phyloP scores from a whole-genome alignment of 192 early-diverging fungal species.

The Allomyces macrogynus region DNA sequence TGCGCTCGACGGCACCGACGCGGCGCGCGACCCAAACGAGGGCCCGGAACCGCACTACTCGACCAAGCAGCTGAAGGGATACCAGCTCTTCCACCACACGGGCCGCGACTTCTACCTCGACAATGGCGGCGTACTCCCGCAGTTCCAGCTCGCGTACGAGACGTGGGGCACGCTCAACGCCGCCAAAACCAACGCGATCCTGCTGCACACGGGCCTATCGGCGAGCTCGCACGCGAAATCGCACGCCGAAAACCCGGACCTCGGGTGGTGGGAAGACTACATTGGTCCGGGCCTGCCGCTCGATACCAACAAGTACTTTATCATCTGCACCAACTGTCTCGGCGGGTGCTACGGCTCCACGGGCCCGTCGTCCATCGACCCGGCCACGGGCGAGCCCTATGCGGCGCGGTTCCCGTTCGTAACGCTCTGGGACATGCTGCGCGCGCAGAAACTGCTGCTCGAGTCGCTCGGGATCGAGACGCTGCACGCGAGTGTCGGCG shows the following conservation, averaged over 20 bases:
- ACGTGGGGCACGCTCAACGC: conserved; percentile 85
- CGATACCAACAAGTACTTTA: conserved; percentile 84
- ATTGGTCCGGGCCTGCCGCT: conserved; percentile 76
- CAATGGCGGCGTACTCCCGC: conserved; percentile 59
- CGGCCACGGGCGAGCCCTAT: conserved; percentile 50
- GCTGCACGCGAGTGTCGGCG: conserved; percentile 75
- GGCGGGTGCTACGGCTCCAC: conserved; percentile 95
- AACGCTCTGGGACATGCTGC: conserved; percentile 90
- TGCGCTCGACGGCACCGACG: conserved; percentile 1
- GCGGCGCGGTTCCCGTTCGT: conserved; percentile 78
- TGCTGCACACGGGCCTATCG: conserved; percentile 87
- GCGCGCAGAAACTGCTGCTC: conserved; percentile 73
- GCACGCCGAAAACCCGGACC: conserved; percentile 47
- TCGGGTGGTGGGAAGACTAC: conserved; percentile 96
- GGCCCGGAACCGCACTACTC: not conserved
- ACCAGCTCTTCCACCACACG: conserved; percentile 27
- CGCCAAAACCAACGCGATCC: conserved; percentile 59
- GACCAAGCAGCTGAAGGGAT: conserved; percentile 21
- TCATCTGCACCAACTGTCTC: conserved; percentile 89
- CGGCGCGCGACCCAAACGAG: not conserved
- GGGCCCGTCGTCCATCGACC: conserved; percentile 67
- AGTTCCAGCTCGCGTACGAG: conserved; percentile 77
- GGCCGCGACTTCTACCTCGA: conserved; percentile 37
- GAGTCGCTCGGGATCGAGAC: conserved; percentile 55
- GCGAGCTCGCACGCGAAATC: conserved; percentile 81